Percentiles rank a stretch among this genome's conserved stretches.
Evolutionary conservation across 257 asterid genomes (phyloP).

Genomic region (Striga asiatica): DNA sequence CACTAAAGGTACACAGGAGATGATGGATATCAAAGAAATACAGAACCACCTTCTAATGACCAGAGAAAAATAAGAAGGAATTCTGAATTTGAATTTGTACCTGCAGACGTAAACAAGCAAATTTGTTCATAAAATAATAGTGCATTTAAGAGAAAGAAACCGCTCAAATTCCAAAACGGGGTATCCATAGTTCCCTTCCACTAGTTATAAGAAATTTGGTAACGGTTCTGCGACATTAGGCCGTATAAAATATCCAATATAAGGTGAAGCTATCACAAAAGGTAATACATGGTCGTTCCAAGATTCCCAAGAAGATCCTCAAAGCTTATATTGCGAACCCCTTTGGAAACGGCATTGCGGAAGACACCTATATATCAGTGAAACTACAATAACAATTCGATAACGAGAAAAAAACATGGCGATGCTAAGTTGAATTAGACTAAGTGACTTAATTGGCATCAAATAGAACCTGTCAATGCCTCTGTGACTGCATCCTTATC

Average conservation of each 20-base stretch:
- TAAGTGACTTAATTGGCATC: constrained; percentile 6
- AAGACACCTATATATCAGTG: constrained; percentile 58
- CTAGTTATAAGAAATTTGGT: constrained; percentile 2
- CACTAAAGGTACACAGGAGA: neutral
- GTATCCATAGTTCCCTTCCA: constrained; percentile 3
- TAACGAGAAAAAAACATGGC: neutral
- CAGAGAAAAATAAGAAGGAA: constrained; percentile 91
- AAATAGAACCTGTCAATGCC: constrained; percentile 73
- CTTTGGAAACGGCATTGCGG: constrained; percentile 70
- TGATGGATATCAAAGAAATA: neutral
- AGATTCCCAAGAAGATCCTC: constrained; percentile 84
- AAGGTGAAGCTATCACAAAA: constrained; percentile 19
- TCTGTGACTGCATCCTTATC: constrained; percentile 76
- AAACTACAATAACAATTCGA: constrained; percentile 12
- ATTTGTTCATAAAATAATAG: neutral
- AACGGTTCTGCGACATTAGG: constrained; percentile 1
- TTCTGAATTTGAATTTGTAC: constrained; percentile 89
- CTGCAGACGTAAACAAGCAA: constrained; percentile 33
- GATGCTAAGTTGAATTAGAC: constrained; percentile 13
- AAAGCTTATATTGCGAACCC: constrained; percentile 76
- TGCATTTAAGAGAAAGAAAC: neutral
- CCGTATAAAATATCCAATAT: constrained; percentile 9
- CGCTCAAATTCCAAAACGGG: neutral
- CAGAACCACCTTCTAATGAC: constrained; percentile 72
- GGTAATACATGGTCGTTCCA: constrained; percentile 78